phyloP scores from a whole-genome alignment of 2,329 filamentous ascomycete species.

The Aspergillus sojae region DNA sequence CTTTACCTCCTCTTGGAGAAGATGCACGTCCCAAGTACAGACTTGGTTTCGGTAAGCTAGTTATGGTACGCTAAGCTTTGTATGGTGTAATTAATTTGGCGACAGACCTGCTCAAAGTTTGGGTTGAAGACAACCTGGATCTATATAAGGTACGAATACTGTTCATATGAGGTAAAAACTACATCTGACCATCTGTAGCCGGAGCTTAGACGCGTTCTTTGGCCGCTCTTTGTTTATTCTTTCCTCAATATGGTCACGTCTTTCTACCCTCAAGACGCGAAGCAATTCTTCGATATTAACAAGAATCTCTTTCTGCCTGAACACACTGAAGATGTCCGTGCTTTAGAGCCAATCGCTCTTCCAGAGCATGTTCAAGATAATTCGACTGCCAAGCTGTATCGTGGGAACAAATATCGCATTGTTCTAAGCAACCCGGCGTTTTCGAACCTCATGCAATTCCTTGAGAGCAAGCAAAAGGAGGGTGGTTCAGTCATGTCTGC shows the following conservation, averaged over 20 bases:
- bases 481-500: conserved; percentile 78
- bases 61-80: background rate
- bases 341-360: conserved; percentile 72
- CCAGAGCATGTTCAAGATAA: conserved; percentile 80
- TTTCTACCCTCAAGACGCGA: conserved; percentile 71
- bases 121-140: conserved; percentile 90
- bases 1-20: conserved; percentile 66
- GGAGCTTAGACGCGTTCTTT: conserved; percentile 83
- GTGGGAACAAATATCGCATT: conserved; percentile 83
- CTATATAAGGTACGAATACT: conserved; percentile 76
- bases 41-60: conserved; percentile 63
- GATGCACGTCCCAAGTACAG: conserved; percentile 79
- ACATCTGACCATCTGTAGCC: conserved; percentile 55
- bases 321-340: conserved; percentile 78
- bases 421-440: conserved; percentile 86
- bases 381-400: conserved; percentile 76
- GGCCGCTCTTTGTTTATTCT: conserved; percentile 93
- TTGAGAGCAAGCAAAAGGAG: conserved; percentile 82
- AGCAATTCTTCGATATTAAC: conserved; percentile 71
- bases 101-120: conserved; percentile 69
- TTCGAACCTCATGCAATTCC: conserved; percentile 79
- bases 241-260: conserved; percentile 78
- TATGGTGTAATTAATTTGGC: conserved; percentile 2
- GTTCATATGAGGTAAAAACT: background rate
- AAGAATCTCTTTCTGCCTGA: conserved; percentile 72